Percentiles rank a stretch among this genome's conserved stretches.
phyloP scores from a whole-genome alignment of 2,329 filamentous ascomycete species.

The Penicillium brevicompactum region DNA sequence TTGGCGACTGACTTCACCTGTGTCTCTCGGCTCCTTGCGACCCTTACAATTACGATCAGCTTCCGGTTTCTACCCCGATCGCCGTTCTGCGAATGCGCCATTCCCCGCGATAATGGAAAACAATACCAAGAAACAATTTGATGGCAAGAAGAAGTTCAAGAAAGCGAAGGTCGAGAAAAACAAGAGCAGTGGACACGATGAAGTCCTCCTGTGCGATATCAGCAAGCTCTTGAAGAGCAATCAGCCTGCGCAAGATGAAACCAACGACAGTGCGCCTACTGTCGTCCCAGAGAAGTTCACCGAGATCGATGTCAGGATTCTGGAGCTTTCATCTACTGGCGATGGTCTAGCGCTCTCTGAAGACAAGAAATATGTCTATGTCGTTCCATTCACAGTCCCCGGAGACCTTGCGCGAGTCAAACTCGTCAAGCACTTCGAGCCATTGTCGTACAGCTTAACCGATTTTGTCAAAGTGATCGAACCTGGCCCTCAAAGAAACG shows the following conservation, averaged over 20 bases:
- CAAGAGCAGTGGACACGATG: conserved; percentile 65
- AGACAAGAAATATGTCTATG: conserved; percentile 71
- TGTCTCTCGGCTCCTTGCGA: not conserved
- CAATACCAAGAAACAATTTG: conserved; percentile 26
- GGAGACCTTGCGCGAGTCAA: conserved; percentile 81
- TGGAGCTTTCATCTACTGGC: conserved; percentile 84
- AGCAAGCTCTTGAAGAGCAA: conserved; percentile 43
- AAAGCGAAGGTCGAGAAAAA: conserved; percentile 61
- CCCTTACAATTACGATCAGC: conserved; percentile 7
- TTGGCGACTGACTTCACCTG: conserved; percentile 13
- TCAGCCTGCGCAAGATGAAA: conserved; percentile 26
- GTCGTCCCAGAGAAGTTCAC: conserved; percentile 66
- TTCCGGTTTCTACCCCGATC: conserved; percentile 9
- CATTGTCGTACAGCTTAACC: conserved; percentile 71
- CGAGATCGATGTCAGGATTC: conserved; percentile 80
- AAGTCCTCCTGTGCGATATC: conserved; percentile 68
- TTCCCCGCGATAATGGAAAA: conserved; percentile 30
- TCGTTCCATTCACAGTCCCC: conserved; percentile 84
- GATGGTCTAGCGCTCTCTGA: conserved; percentile 80
- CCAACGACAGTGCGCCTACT: conserved; percentile 27
- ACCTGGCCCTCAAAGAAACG: conserved; percentile 75
- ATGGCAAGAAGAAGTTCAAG: conserved; percentile 37
- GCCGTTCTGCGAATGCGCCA: conserved; percentile 20
- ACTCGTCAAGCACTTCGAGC: conserved; percentile 69
- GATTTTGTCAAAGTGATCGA: conserved; percentile 79